Percentiles rank a stretch among this genome's conserved stretches.
These are phyloP conservation scores for Aspergillus fijiensis DNA, from an alignment of 2,329 filamentous ascomycete species.

Conservation along the genomic window DNA sequence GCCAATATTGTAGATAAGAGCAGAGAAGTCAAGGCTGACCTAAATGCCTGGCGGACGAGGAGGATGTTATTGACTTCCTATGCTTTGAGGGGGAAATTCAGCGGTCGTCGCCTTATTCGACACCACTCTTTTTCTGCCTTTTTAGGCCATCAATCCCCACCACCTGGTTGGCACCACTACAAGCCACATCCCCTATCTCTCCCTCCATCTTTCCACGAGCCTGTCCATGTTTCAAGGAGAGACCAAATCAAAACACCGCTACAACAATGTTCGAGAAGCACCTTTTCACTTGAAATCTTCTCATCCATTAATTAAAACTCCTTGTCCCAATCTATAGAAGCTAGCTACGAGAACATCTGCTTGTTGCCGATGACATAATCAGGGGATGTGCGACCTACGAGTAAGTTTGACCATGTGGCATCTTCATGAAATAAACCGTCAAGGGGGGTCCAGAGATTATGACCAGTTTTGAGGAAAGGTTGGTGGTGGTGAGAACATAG, in stretches of 20 bases:
- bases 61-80: conserved; percentile 2
- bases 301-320: neutral
- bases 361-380: conserved; percentile 1
- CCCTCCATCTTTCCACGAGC: neutral
- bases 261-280: neutral
- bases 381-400: neutral
- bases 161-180: neutral
- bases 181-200: conserved; percentile 10
- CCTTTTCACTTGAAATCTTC: neutral
- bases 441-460: neutral
- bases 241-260: neutral
- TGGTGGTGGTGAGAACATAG: too few relatives aligned
- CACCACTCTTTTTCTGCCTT: conserved; percentile 15
- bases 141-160: conserved; percentile 14
- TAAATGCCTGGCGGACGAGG: neutral
- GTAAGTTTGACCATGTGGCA: neutral
- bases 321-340: neutral
- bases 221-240: neutral
- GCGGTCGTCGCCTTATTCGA: conserved; percentile 12
- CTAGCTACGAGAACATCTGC: neutral
- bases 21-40: neutral
- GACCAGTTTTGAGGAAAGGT: too few relatives aligned
- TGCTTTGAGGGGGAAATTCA: neutral
- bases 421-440: neutral
- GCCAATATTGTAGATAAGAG: conserved; percentile 18